Evolutionary conservation across 148 eudicot genomes (phyloP).

Genomic region (Nepenthes gracilis): DNA sequence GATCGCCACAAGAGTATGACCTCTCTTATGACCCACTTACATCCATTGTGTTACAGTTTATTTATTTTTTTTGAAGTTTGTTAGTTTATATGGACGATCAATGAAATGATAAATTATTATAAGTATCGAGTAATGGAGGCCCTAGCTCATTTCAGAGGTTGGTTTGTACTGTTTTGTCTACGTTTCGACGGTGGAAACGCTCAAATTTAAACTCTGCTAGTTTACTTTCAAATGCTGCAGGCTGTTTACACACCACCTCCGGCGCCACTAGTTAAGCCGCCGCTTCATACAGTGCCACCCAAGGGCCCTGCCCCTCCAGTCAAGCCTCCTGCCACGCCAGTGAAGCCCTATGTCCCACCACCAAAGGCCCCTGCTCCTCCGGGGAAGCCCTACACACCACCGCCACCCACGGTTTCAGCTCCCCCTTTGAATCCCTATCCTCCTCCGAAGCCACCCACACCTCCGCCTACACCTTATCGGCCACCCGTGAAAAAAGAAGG

Average conservation of each 20-base stretch:
- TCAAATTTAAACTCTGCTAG: too few relatives aligned
- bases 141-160: too few relatives aligned
- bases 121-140: too few relatives aligned
- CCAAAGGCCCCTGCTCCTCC: conserved; percentile 5
- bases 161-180: too few relatives aligned
- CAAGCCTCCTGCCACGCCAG: neutral
- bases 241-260: conserved; percentile 11
- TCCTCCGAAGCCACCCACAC: conserved; percentile 16
- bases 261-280: conserved; percentile 5
- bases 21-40: too few relatives aligned
- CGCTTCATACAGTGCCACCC: conserved; percentile 9
- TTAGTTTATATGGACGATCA: too few relatives aligned
- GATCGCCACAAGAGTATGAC: too few relatives aligned
- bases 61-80: too few relatives aligned
- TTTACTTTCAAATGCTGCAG: conserved; percentile 3
- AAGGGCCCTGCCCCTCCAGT: conserved; percentile 14
- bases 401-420: conserved; percentile 8
- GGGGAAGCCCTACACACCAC: conserved; percentile 1
- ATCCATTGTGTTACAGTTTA: too few relatives aligned
- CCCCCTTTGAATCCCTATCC: conserved; percentile 3
- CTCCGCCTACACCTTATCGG: conserved; percentile 23
- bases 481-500: conserved; percentile 46
- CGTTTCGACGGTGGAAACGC: too few relatives aligned
- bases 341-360: neutral
- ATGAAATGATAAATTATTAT: too few relatives aligned